A percentile compares a stretch with the other conserved stretches of the same genome.
Evolutionary conservation across 2,329 filamentous ascomycete species (phyloP).

Genomic region (Ophiosphaerella narmari): DNA sequence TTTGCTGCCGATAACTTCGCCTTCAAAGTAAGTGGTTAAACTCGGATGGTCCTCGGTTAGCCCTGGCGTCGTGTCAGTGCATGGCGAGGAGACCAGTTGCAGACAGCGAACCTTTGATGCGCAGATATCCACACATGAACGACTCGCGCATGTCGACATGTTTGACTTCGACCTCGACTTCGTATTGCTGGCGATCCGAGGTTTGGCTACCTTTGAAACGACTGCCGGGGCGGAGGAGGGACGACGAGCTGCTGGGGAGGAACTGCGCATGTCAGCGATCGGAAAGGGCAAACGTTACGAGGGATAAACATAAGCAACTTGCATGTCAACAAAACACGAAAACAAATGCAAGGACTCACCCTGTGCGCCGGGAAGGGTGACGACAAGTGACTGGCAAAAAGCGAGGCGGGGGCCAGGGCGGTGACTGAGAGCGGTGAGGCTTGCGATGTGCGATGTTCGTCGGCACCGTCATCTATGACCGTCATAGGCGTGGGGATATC

Average conservation of each 20-base stretch:
- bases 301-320: neutral
- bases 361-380: conserved; percentile 42
- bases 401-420: conserved; percentile 27
- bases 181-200: conserved; percentile 90
- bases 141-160: conserved; percentile 94
- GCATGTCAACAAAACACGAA: neutral
- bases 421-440: conserved; percentile 37
- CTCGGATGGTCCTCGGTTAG: conserved; percentile 95
- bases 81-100: neutral
- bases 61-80: conserved; percentile 58
- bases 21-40: conserved; percentile 97
- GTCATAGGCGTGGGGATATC: conserved; percentile 48
- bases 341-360: conserved; percentile 26
- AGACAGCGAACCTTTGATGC: conserved; percentile 77
- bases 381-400: conserved; percentile 29
- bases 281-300: neutral
- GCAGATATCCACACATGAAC: conserved; percentile 91
- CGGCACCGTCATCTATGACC: conserved; percentile 38
- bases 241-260: conserved; percentile 79
- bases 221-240: conserved; percentile 83
- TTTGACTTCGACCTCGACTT: conserved; percentile 96
- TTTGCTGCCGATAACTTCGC: conserved; percentile 94
- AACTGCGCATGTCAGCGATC: conserved; percentile 56
- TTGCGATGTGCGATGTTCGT: conserved; percentile 41
- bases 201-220: conserved; percentile 89